Evolutionary conservation across 345 rosid genomes (phyloP), one percentile per base, ranked within the genome.

Genomic region (Camelina laxa): DNA sequence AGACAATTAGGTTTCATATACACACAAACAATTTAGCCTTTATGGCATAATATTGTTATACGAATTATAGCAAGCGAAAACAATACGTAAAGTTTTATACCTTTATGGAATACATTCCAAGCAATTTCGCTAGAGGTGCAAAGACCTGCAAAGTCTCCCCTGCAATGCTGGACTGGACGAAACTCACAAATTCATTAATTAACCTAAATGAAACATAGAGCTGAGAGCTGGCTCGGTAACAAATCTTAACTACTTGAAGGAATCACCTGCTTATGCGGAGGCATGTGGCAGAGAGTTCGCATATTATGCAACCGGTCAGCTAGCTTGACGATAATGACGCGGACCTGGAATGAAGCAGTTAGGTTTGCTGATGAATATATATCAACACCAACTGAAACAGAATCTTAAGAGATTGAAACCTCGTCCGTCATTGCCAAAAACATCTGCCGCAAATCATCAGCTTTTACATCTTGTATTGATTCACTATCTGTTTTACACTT

Each of bases 391-490:
- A 68, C 55, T 78, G 57, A 78, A 15, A 53, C 20, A 63, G 20
- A 66, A 66, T 38, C 21, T 49, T 45, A 56, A 22, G 16, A 50
- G 50, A 59, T 20, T 17, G 48, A 70, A 67, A 92, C 99, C 96
- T 95, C 99, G 67, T 90, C 97, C 36, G 99, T 95, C 99, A 91
- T 95, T 2, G 99, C 90, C 58, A 95, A 79, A 84, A 95, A 90
- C 99, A 95, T 95, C 87, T 95, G 99, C 61, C 93, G 86, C 73
- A 95, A 88, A 79, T 95, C 99, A 87, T 95, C 96, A 80, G 99
- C 99, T 85, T 95, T 91, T 20, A 91, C 99, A 79, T 95, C 99
- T 86, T 95, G 96, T 60, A 84, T 93, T 7, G 92, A 82, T 76
- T 85, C 80, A 66, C 63, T 84, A 76, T 95, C 88, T 35, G 85